Evolutionary conservation across 2,329 filamentous ascomycete species (phyloP).

Genomic region (Cladorrhinum sp.): DNA sequence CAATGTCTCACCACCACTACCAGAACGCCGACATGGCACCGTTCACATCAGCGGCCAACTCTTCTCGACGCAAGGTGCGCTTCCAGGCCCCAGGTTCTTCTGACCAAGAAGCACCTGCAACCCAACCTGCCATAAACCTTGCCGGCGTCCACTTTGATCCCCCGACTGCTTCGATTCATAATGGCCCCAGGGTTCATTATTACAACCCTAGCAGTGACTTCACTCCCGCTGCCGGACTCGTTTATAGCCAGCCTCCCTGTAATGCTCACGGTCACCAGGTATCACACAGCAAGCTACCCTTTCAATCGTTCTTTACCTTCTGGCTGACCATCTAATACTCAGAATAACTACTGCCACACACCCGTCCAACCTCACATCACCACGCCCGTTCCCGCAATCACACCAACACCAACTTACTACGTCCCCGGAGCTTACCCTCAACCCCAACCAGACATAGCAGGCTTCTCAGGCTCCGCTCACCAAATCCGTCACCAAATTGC

Average conservation of each 20-base stretch:
- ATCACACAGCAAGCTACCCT: too few species aligned
- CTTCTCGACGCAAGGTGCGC: conserved; percentile 4
- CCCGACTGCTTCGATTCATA: conserved; percentile 55
- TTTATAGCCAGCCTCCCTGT: too few species aligned
- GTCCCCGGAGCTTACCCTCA: too few species aligned
- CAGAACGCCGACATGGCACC: not conserved
- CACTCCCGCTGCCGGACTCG: not conserved
- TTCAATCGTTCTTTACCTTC: too few species aligned
- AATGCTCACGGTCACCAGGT: not conserved
- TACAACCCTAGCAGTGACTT: conserved; percentile 54
- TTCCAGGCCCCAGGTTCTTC: not conserved
- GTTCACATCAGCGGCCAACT: not conserved
- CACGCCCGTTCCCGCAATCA: too few species aligned
- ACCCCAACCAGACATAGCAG: not conserved
- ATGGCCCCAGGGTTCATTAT: conserved; percentile 53
- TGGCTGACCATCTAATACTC: too few species aligned
- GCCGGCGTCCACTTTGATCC: conserved; percentile 54
- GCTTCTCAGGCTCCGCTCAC: conserved; percentile 18
- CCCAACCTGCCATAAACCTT: conserved; percentile 14
- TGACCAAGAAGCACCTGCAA: not conserved
- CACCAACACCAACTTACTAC: not conserved
- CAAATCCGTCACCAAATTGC: not conserved
- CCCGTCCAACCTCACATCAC: too few species aligned
- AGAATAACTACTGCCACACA: too few species aligned
- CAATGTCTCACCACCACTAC: not conserved